phyloP scores from a whole-genome alignment of 139 green algal genomes.

The Volvox reticuliferus region DNA sequence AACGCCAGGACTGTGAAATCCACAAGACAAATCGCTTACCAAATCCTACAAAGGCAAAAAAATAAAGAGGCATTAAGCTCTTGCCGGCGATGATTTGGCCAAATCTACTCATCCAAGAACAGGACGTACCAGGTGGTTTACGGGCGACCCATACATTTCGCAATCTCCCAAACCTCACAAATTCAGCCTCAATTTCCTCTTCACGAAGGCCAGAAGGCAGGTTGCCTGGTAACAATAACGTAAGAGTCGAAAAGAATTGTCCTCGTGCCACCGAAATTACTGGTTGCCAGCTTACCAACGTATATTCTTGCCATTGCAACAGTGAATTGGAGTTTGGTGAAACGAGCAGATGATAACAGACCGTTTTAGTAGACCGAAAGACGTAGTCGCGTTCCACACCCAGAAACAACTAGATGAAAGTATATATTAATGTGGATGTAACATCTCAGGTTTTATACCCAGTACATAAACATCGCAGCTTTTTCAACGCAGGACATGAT shows the following conservation, averaged over 20 bases:
- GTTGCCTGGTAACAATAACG: constrained; percentile 35
- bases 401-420: no score
- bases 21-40: neutral
- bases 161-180: constrained; percentile 53
- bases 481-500: no score
- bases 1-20: neutral
- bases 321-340: no score
- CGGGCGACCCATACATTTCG: constrained; percentile 60
- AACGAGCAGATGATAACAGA: no score
- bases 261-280: neutral
- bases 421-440: no score
- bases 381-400: no score
- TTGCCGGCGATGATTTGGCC: neutral
- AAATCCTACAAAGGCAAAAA: constrained; percentile 15
- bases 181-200: constrained; percentile 60
- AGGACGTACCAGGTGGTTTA: constrained; percentile 14
- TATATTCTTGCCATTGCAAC: constrained; percentile 25
- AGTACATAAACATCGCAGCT: no score
- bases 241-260: no score
- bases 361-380: no score
- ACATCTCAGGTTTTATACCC: no score
- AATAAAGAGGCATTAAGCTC: neutral
- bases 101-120: no score
- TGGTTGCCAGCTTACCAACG: constrained; percentile 10
- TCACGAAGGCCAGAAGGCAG: constrained; percentile 49